Base-by-base conservation (phyloP, 1,284 basidiomycete genomes). In the Stereum hirsutum region DNA sequence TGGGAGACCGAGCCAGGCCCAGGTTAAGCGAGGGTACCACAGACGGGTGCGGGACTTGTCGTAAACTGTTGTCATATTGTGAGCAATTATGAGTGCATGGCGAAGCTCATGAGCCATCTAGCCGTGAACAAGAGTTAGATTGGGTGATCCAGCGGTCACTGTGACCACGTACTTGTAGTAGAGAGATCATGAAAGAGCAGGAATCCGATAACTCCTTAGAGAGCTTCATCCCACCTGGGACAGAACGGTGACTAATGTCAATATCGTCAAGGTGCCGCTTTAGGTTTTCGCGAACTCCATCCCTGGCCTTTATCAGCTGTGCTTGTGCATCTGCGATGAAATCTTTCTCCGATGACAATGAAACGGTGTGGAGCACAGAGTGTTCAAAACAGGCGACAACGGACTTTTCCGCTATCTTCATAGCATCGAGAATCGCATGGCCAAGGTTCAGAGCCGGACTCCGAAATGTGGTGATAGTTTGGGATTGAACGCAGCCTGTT, bases 1-100 rank as follows among this genome's bases (percentile, higher is more conserved):
- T 2, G 69, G 56, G n/a, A 68, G 60, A 20, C 71, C 72, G 7
- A 73, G 61, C 72, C 72, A 75, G 6, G 66, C 62, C 28, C 60
- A 54, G 8, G 69, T 66, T 20, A 72, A 51, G 26, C 57, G 68
- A 8, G 70, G 71, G 49, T 63, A 59, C 67, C 70, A 74, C 2
- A 74, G 55, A 8, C 65, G 65, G 12, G 61, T 53, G 11, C 39
- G 44, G 4, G 65, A 64, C 14, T 52, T 54, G 28, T 66, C 59
- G 49, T 70, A 65, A 11, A 56, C 48, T 12, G 49, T 46, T 2
- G 64, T 52, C 31, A 70, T 58, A 2, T 57, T 57, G 39, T 64
- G 52, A 1, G 62, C 59, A 14, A 68, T 54, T 19, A 58, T 51
- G 23, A 74, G 49, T 14, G 67, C 66, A 17, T 52, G 51, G 17